Conservation (phyloP, 2,329 filamentous ascomycete genomes). For the Westerdykella sp. region DNA sequence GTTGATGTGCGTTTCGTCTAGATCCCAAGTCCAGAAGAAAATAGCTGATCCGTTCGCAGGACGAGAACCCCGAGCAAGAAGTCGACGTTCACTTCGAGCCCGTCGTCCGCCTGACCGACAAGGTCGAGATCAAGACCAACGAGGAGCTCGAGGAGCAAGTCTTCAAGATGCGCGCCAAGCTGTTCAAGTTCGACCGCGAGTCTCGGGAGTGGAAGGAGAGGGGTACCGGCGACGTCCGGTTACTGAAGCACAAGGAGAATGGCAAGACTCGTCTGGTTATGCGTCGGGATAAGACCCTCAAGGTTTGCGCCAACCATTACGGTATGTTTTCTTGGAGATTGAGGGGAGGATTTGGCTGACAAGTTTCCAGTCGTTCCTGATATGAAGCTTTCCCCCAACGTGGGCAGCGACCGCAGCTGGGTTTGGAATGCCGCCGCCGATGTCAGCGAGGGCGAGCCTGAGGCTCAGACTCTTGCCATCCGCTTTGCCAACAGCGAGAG, state of each 20-base stretch:
- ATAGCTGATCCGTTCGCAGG: slow-evolving; percentile 32
- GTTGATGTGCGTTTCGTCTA: slow-evolving; percentile 44
- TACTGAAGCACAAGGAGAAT: slow-evolving; percentile 99
- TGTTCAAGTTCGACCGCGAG: slow-evolving; percentile 95
- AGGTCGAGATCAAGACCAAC: slow-evolving; percentile 95
- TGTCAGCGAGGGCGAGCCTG: slow-evolving; percentile 95
- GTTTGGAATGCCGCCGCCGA: slow-evolving; percentile 98
- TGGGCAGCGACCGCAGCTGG: slow-evolving; percentile 97
- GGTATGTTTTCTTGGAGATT: slow-evolving; percentile 52
- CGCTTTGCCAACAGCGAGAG: slow-evolving; percentile 97
- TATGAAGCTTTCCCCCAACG: slow-evolving; percentile 98
- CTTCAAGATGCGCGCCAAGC: slow-evolving; percentile 99
- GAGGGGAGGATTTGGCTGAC: slow-evolving; percentile 9
- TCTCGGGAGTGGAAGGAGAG: slow-evolving; percentile 98
- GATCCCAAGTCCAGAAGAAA: neutral
- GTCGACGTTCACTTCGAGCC: slow-evolving; percentile 96
- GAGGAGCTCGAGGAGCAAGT: slow-evolving; percentile 95
- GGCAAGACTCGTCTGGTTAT: slow-evolving; percentile 96
- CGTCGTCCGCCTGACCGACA: slow-evolving; percentile 91
- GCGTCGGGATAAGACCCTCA: slow-evolving; percentile 98
- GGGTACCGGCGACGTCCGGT: slow-evolving; percentile 89
- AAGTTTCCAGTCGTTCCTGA: slow-evolving; percentile 72
- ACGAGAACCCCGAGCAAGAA: slow-evolving; percentile 79
- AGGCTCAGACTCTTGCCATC: slow-evolving; percentile 92
- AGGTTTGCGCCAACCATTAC: slow-evolving; percentile 99